Conservation (phyloP, 352 stramenopile species). For the Aphanomyces stellatus region DNA sequence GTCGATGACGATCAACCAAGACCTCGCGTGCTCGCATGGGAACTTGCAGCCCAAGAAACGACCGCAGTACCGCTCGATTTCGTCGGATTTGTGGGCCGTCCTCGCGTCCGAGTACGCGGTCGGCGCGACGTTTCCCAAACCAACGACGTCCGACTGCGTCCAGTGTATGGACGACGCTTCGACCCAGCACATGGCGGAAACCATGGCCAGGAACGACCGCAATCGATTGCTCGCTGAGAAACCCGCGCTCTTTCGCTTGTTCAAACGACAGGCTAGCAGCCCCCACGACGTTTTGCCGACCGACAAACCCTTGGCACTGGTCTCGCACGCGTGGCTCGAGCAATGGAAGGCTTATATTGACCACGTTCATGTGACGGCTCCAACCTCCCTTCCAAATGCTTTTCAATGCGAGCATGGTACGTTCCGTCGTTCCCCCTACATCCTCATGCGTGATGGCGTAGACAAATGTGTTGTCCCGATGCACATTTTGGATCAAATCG, state of each 20-base stretch:
- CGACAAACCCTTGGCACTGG: slow-evolving; percentile 44
- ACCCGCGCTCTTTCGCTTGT: slow-evolving; percentile 38
- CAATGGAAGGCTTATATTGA: slow-evolving; percentile 68
- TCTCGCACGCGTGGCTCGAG: slow-evolving; percentile 45
- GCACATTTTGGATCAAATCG: slow-evolving; percentile 61
- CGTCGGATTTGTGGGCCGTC: slow-evolving; percentile 45
- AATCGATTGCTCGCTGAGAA: slow-evolving; percentile 48
- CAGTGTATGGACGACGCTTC: slow-evolving; percentile 45
- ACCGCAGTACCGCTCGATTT: slow-evolving; percentile 50
- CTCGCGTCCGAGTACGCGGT: slow-evolving; percentile 47
- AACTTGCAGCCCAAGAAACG: slow-evolving; percentile 52
- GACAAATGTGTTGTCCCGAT: slow-evolving; percentile 25
- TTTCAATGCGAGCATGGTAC: slow-evolving; percentile 48
- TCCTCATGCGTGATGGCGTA: slow-evolving; percentile 33
- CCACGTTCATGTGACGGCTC: slow-evolving; percentile 39
- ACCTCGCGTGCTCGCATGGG: slow-evolving; percentile 62
- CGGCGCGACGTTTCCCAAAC: slow-evolving; percentile 29
- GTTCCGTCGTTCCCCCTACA: slow-evolving; percentile 5
- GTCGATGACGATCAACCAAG: slow-evolving; percentile 48
- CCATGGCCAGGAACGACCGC: slow-evolving; percentile 36
- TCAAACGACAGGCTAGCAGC: slow-evolving; percentile 31
- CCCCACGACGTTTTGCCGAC: slow-evolving; percentile 24
- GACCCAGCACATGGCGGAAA: slow-evolving; percentile 43
- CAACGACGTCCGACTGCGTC: slow-evolving; percentile 30
- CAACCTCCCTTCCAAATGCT: slow-evolving; percentile 26